Evolutionary conservation across 169 alveolate species (phyloP), one percentile per base, ranked within the genome.

Genomic region (Plasmodium cynomolgi): DNA sequence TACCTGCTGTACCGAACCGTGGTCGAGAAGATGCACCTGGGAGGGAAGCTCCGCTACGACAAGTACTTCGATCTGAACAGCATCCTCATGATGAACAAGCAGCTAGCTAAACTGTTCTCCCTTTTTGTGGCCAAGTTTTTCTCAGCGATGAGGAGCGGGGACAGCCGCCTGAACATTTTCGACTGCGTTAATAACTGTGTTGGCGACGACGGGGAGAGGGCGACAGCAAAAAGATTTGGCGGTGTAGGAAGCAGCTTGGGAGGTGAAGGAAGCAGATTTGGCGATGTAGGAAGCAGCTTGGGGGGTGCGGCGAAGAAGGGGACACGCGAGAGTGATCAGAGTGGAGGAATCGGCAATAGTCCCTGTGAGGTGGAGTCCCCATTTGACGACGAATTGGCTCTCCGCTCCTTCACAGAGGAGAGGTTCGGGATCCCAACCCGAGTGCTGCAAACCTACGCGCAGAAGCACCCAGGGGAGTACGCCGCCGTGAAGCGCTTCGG

Each of bases 161-260:
- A 81, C 37, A 80, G 33, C 29, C n/a, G n/a, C 23, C 29, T 81
- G 1, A 11, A 72, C 29, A n/a, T 90, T 33, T 90, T 80, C 26
- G 91, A 90, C 33, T 90, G 94, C 50, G 26, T 90, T 39, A 90
- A 90, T 39, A 80, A 90, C 50, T 90, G 44, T 73, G 80, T 80
- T 80, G 31, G n/a, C 50, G 94, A 90, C 26, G 74, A 15, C 6
- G 41, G 15, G 20, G 47, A 15, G 20, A 82, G 23, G 29, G 26
- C 23, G 9, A 44, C 31, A 39, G n/a, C n/a, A n/a, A n/a, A n/a
- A n/a, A 23, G 13, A 3, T 23, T 8, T 20, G 80, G 31, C 0
- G 29, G 37, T 83, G 44, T 23, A 0, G 82, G 13, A 34, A 31
- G 56, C 7, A 8, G 33, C 13, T 17, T 13, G 20, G 1, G 26